Conservation (phyloP, 1,284 basidiomycete genomes). For the Cryptococcus amylolentus region DNA sequence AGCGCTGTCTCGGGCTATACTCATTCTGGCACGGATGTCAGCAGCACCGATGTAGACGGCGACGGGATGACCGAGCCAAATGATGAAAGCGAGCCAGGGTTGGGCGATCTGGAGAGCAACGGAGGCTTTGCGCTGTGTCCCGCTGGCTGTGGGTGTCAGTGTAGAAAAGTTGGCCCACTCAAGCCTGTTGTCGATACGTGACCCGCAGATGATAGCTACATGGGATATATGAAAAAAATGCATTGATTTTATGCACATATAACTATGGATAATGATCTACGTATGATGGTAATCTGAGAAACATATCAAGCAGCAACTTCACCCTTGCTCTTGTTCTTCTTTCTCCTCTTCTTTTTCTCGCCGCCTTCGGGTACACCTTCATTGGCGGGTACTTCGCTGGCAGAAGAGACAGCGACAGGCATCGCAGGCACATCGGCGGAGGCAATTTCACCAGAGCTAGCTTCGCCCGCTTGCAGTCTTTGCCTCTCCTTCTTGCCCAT, state of each 20-base stretch:
- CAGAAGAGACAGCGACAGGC: background rate
- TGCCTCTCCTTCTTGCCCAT: slow-evolving; percentile 20
- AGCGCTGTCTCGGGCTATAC: background rate
- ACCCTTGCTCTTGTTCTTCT: slow-evolving; percentile 9
- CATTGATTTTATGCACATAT: background rate
- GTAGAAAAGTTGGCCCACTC: slow-evolving; percentile 19
- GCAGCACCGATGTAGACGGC: background rate
- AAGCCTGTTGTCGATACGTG: background rate
- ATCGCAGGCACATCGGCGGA: background rate
- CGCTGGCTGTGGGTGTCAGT: slow-evolving; percentile 41
- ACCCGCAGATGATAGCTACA: background rate
- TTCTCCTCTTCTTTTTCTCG: slow-evolving; percentile 15
- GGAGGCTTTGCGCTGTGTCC: slow-evolving; percentile 33
- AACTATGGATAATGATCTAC: background rate
- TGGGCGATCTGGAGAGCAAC: slow-evolving; percentile 1
- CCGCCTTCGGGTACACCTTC: slow-evolving; percentile 1
- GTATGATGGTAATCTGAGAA: background rate
- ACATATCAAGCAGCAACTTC: background rate
- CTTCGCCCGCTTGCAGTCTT: slow-evolving; percentile 13
- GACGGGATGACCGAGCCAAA: slow-evolving; percentile 2
- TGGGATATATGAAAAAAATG: background rate
- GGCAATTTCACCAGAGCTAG: background rate
- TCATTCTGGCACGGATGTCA: background rate
- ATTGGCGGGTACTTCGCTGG: background rate
- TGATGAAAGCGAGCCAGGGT: slow-evolving; percentile 3